These are phyloP conservation scores for Chlamydomonas incerta DNA, from an alignment of 139 green algal species.

Conservation along the genomic window DNA sequence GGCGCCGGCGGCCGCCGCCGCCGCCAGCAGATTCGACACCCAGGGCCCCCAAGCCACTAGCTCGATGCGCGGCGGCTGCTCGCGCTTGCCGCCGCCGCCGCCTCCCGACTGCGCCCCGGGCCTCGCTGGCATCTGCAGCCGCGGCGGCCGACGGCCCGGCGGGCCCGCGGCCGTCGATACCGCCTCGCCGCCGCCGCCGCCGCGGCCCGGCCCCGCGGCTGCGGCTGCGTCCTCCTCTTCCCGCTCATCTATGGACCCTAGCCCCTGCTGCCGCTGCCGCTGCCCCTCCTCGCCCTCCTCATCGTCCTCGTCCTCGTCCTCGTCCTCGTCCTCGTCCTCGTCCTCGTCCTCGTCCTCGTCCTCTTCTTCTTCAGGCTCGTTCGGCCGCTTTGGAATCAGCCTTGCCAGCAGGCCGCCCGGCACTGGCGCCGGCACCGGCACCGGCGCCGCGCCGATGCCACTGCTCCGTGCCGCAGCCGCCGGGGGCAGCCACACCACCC, in stretches of 20 bases:
- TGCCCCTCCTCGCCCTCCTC: neutral
- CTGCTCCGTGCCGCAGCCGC: neutral
- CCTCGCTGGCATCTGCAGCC: neutral
- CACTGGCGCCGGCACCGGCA: neutral
- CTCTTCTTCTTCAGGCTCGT: conserved; percentile 8
- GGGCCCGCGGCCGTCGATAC: neutral
- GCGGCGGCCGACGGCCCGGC: neutral
- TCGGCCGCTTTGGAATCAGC: neutral
- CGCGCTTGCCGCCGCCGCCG: neutral
- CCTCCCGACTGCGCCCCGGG: neutral
- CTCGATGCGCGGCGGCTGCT: conserved; percentile 1
- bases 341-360: neutral
- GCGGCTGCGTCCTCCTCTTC: too few relatives aligned
- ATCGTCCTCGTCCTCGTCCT: neutral
- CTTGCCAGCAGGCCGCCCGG: conserved; percentile 20
- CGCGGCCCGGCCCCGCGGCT: too few relatives aligned
- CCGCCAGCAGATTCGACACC: neutral
- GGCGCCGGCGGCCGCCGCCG: neutral
- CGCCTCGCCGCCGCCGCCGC: too few relatives aligned
- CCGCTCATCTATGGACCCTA: too few relatives aligned
- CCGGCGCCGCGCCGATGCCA: neutral
- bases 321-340: neutral
- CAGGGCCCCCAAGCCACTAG: conserved; percentile 29
- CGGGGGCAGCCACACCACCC: conserved; percentile 6
- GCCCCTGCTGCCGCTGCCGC: neutral